A percentile compares a stretch with the other conserved stretches of the same genome.
phyloP scores from a whole-genome alignment of 345 rosid species.

The Orychophragmus violaceus region DNA sequence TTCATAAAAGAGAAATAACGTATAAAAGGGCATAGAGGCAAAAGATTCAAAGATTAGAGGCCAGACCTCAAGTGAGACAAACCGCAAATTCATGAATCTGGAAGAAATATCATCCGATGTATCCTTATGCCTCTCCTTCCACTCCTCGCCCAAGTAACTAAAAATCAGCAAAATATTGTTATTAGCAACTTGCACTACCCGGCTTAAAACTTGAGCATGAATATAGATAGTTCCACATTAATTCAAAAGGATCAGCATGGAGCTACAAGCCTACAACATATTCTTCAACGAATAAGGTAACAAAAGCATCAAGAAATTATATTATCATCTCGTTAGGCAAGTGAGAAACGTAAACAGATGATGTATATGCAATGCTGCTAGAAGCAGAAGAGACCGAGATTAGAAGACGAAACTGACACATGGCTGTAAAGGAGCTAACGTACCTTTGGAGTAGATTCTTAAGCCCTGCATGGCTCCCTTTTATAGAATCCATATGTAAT shows the following conservation, averaged over 20 bases:
- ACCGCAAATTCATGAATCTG: constrained; percentile 79
- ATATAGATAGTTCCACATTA: not conserved
- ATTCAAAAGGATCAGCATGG: constrained; percentile 1
- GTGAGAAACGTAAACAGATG: not conserved
- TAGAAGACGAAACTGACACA: not conserved
- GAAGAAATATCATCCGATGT: constrained; percentile 57
- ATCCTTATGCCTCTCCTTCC: constrained; percentile 81
- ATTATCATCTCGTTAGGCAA: not conserved
- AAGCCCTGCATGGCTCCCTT: constrained; percentile 93
- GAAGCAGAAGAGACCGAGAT: not conserved
- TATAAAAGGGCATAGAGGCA: not conserved
- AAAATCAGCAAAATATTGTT: constrained; percentile 10
- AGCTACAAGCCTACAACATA: constrained; percentile 10
- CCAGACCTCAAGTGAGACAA: constrained; percentile 87
- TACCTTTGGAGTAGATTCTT: constrained; percentile 95
- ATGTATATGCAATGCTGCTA: constrained; percentile 1
- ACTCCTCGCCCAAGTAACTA: constrained; percentile 92
- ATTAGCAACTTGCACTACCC: constrained; percentile 16
- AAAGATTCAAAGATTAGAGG: constrained; percentile 7
- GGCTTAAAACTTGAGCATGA: not conserved
- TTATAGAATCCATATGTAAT: constrained; percentile 96
- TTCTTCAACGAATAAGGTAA: not conserved
- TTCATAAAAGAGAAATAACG: not conserved
- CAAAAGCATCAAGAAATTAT: not conserved
- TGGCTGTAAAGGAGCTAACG: constrained; percentile 9